phyloP scores from a whole-genome alignment of 441 rosid genomes.

The Erodium texanum region DNA sequence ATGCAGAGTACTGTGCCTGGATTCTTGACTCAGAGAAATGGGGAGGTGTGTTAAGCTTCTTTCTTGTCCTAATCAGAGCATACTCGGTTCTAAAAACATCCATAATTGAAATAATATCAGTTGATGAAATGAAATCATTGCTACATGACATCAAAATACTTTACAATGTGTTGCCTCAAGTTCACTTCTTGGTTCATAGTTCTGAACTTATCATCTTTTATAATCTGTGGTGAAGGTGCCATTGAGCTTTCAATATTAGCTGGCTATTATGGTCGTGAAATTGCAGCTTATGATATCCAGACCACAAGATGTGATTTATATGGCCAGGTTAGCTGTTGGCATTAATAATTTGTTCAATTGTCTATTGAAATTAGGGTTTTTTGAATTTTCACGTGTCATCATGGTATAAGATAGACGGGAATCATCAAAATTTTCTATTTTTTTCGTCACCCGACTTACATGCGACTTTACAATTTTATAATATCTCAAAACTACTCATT shows the following conservation, averaged over 20 bases:
- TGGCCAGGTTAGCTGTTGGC: conserved; percentile 55
- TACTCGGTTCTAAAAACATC: neutral
- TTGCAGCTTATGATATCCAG: conserved; percentile 85
- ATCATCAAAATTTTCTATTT: too few species aligned
- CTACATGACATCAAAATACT: neutral
- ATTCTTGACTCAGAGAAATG: conserved; percentile 82
- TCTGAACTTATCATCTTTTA: conserved; percentile 12
- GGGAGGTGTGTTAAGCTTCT: conserved; percentile 59
- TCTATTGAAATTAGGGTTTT: too few species aligned
- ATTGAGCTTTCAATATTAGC: conserved; percentile 88
- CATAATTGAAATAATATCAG: neutral
- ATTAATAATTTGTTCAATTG: conserved; percentile 2
- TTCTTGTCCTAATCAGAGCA: conserved; percentile 1
- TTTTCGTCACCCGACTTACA: too few species aligned
- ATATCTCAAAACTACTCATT: too few species aligned
- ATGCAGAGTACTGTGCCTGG: conserved; percentile 76
- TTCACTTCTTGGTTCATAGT: conserved; percentile 13
- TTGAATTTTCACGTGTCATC: too few species aligned
- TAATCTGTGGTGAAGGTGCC: conserved; percentile 46
- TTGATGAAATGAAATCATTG: neutral
- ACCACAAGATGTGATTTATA: conserved; percentile 81
- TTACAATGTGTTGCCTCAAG: too few species aligned
- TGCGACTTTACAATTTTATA: too few species aligned
- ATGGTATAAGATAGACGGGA: too few species aligned
- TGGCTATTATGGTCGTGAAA: conserved; percentile 66